Evolutionary conservation across 192 early-diverging fungal species (phyloP), one percentile per base, ranked within the genome.

Genomic region (Mortierella claussenii): DNA sequence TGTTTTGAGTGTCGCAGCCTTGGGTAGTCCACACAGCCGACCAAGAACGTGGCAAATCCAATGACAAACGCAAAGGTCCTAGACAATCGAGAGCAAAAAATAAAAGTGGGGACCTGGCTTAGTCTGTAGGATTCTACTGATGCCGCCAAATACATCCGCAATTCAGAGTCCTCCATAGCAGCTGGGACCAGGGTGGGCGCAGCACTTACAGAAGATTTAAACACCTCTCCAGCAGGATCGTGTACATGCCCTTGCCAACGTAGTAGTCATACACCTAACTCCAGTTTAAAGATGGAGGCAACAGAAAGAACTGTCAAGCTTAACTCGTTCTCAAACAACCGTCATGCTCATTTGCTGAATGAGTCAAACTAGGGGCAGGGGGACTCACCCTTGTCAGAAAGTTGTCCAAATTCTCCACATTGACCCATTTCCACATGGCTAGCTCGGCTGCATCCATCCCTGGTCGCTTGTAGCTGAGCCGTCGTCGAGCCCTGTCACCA

Each of bases 21-120:
- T 13, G 91, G 85, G 71, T 97, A 94, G 79, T 98, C 92, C 31
- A 99, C 86, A 82, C 98, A 98, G 20, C 90, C 89, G 60, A 93
- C 80, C 18, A 97, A 81, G 81, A 98, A 99, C 0, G 90, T 93
- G 24, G 94, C 89, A 68, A 99, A 95, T 48, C 69, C 74, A 23
- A 98, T 88, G 23, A 97, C 91, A 82, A 99, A 97, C 7, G 87
- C 93, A 47, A 95, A 83, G 17, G 89, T 93, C 18, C 93, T 95
- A 79, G 40, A 17, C 0, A 43, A 27, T n/a, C n/a, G n/a, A 30
- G 17, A 46, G 32, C 2, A 15, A 26, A 24, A 49, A 2, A 26
- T 49, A n/a, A n/a, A n/a, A n/a, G n/a, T n/a, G n/a, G n/a, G n/a
- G n/a, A n/a, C n/a, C n/a, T n/a, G n/a, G n/a, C n/a, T n/a, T n/a